phyloP scores from a whole-genome alignment of 2,329 filamentous ascomycete species.

The Dryadomyces quercivorus region DNA sequence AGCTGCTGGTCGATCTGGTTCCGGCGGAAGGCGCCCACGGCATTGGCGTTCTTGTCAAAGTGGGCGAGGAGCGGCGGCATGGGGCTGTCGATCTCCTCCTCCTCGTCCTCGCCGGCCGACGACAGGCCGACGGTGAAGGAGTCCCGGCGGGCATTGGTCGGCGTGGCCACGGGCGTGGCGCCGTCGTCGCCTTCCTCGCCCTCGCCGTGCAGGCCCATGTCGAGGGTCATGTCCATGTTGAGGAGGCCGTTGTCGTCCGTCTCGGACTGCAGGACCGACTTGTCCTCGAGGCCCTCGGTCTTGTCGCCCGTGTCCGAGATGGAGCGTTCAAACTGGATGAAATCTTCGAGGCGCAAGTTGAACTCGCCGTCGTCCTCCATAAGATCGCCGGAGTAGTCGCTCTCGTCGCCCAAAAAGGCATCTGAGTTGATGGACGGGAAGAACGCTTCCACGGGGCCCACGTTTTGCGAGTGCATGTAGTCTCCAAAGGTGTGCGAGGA shows the following conservation, averaged over 20 bases:
- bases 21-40: conserved; percentile 67
- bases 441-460: conserved; percentile 65
- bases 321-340: conserved; percentile 51
- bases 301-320: conserved; percentile 20
- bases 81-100: conserved; percentile 5
- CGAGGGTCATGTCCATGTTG: conserved; percentile 18
- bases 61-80: conserved; percentile 47
- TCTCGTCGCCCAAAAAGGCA: conserved; percentile 39
- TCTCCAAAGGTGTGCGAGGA: conserved; percentile 42
- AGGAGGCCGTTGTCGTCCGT: conserved; percentile 2
- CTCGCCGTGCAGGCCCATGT: conserved; percentile 27
- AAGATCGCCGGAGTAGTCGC: conserved; percentile 31
- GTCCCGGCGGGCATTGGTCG: not conserved
- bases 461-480: conserved; percentile 49
- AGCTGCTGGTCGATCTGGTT: conserved; percentile 52
- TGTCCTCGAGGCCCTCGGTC: conserved; percentile 4
- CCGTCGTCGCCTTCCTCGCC: conserved; percentile 36
- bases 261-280: not conserved
- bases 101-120: conserved; percentile 32
- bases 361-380: conserved; percentile 58
- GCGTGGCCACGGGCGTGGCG: conserved; percentile 33
- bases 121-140: conserved; percentile 22
- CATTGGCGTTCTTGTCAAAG: conserved; percentile 52
- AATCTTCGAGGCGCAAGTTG: conserved; percentile 55
- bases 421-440: conserved; percentile 53